phyloP scores from a whole-genome alignment of 768 basidiomycete species.

The Lyophyllum decastes region DNA sequence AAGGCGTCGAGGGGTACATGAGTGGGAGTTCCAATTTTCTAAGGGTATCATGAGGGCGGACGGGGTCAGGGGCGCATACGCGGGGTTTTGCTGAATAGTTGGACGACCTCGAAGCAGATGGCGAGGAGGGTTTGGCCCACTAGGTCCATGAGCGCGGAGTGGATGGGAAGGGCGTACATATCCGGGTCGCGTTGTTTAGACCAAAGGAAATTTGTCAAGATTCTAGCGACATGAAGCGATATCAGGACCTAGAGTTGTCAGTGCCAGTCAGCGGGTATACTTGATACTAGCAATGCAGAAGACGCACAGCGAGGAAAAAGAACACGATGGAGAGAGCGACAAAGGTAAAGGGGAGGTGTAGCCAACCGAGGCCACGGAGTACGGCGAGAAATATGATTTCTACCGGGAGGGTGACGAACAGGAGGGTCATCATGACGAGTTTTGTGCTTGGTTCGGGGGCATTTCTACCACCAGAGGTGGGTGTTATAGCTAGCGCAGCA shows the following conservation, averaged over 20 bases:
- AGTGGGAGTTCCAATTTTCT: background rate
- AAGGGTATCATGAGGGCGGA: background rate
- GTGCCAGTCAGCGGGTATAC: conserved; percentile 1
- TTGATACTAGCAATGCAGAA: conserved; percentile 2
- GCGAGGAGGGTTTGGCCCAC: conserved; percentile 82
- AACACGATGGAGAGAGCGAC: conserved; percentile 64
- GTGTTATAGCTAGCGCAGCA: conserved; percentile 39
- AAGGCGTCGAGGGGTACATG: background rate
- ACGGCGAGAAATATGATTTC: conserved; percentile 72
- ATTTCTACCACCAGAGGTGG: conserved; percentile 13
- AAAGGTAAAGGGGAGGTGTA: conserved; percentile 69
- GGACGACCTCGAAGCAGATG: conserved; percentile 69
- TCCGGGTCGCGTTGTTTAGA: conserved; percentile 80
- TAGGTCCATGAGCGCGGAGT: conserved; percentile 87
- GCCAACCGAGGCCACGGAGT: conserved; percentile 74
- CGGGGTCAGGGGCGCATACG: background rate
- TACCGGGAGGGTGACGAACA: conserved; percentile 78
- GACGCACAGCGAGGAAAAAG: conserved; percentile 77
- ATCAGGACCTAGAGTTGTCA: conserved; percentile 53
- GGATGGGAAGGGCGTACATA: conserved; percentile 90
- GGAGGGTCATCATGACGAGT: conserved; percentile 68
- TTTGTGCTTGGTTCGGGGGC: conserved; percentile 42
- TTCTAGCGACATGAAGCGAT: conserved; percentile 68
- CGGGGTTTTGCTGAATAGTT: conserved; percentile 27
- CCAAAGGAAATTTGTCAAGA: conserved; percentile 80